A percentile compares a stretch with the other conserved stretches of the same genome.
Conservation (phyloP, 1,284 basidiomycete genomes). For the Anthracocystis walkeri region DNA sequence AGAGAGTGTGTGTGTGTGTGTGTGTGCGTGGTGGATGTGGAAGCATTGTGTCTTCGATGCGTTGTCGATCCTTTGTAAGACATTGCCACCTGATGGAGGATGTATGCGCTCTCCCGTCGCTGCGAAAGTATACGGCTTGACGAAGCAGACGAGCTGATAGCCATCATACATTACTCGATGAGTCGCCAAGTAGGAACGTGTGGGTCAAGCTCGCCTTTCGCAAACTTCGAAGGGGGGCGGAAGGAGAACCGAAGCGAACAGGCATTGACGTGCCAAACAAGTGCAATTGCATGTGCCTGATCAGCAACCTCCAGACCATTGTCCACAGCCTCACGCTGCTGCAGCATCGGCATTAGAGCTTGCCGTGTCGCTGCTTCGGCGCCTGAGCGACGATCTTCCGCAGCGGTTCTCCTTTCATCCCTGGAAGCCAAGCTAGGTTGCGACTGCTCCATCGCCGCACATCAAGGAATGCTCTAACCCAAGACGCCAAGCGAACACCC, state of each 20-base stretch:
- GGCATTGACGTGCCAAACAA: constrained; percentile 2
- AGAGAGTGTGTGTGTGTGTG: too few relatives aligned
- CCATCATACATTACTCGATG: too few relatives aligned
- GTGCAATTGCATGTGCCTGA: neutral
- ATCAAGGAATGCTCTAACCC: neutral
- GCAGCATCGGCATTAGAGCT: constrained; percentile 4
- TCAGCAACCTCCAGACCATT: neutral
- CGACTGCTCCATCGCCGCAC: neutral
- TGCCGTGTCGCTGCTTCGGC: constrained; percentile 1
- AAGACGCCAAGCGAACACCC: constrained; percentile 9
- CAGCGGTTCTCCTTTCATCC: neutral
- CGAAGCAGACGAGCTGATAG: too few relatives aligned
- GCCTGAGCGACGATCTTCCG: neutral
- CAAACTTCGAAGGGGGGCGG: neutral
- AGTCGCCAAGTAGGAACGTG: too few relatives aligned
- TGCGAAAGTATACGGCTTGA: too few relatives aligned
- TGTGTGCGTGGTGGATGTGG: too few relatives aligned
- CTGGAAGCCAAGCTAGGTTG: neutral
- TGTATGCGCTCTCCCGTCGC: too few relatives aligned
- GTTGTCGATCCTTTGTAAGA: too few relatives aligned
- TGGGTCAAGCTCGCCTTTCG: too few relatives aligned
- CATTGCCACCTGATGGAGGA: too few relatives aligned
- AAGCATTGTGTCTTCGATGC: too few relatives aligned
- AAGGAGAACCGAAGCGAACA: neutral
- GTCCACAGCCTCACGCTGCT: too few relatives aligned